Percentiles rank a stretch among this genome's conserved stretches.
Evolutionary conservation across 2,329 filamentous ascomycete genomes (phyloP).

Genomic region (Ambrosiella cleistominuta): DNA sequence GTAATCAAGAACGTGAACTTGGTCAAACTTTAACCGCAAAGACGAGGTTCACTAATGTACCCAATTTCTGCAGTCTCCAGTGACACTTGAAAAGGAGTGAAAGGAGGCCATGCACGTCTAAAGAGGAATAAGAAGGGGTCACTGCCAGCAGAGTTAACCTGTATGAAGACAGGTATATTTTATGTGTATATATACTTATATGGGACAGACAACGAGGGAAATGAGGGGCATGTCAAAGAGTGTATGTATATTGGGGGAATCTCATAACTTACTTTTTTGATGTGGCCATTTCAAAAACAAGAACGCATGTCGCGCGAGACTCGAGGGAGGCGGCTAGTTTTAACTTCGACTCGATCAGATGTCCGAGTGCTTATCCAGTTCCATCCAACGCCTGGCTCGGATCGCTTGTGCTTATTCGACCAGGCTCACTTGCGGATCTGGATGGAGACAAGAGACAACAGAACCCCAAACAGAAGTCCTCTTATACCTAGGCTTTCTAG

Average conservation of each 20-base stretch:
- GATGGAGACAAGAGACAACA: conserved; percentile 2
- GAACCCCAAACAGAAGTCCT: not conserved
- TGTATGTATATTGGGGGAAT: not conserved
- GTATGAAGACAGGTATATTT: not conserved
- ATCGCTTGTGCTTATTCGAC: conserved; percentile 4
- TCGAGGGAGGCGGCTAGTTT: conserved; percentile 9
- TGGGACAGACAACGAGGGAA: not conserved
- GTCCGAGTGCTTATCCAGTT: not conserved
- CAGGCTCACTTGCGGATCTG: not conserved
- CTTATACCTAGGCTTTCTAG: not conserved
- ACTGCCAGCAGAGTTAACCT: not conserved
- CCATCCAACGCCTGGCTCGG: not conserved
- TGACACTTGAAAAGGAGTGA: not conserved
- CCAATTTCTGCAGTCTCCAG: not conserved
- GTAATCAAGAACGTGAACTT: too few relatives aligned
- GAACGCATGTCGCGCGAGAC: conserved; percentile 7
- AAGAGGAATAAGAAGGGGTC: not conserved
- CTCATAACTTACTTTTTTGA: conserved; percentile 9
- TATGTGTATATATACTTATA: too few relatives aligned
- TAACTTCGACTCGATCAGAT: conserved; percentile 3
- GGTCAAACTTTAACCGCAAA: too few relatives aligned
- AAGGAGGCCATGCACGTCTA: not conserved
- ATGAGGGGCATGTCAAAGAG: conserved; percentile 1
- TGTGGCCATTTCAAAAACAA: conserved; percentile 11
- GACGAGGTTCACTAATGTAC: not conserved